Evolutionary conservation across 805 yeast species (phyloP).

Genomic region (Schizosaccharomyces lindneri): DNA sequence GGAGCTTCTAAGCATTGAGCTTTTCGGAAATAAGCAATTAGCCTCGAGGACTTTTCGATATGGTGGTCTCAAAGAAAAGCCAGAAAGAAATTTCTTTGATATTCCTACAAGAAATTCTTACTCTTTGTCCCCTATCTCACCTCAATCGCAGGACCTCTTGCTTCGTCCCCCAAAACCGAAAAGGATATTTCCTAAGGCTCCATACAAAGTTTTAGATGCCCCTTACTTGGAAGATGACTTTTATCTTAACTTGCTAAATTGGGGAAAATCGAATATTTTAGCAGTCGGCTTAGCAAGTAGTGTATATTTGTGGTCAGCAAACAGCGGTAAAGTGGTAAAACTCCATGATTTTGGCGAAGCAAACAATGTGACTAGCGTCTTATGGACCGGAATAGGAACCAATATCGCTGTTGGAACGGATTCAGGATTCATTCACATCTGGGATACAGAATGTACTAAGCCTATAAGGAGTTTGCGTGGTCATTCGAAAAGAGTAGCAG

Average conservation of each 20-base stretch:
- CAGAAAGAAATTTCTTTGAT: not conserved
- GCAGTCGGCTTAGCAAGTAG: slow-evolving; percentile 41
- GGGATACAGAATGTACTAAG: slow-evolving; percentile 68
- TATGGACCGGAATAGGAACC: slow-evolving; percentile 88
- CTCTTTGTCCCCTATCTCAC: slow-evolving; percentile 66
- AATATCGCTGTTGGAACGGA: slow-evolving; percentile 83
- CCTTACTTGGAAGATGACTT: slow-evolving; percentile 54
- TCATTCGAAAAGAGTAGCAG: slow-evolving; percentile 47
- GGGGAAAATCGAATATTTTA: slow-evolving; percentile 27
- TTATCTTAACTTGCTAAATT: slow-evolving; percentile 48
- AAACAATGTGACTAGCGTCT: slow-evolving; percentile 57
- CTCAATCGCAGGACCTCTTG: slow-evolving; percentile 57
- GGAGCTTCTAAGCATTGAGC: not conserved
- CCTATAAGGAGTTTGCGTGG: slow-evolving; percentile 84
- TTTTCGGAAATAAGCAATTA: not conserved
- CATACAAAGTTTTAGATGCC: slow-evolving; percentile 46
- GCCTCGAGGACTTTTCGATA: not conserved
- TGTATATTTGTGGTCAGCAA: slow-evolving; percentile 58
- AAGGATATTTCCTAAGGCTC: slow-evolving; percentile 59
- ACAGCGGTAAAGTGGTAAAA: slow-evolving; percentile 57
- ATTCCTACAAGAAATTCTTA: slow-evolving; percentile 26
- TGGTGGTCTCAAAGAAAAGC: not conserved
- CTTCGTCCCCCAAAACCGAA: slow-evolving; percentile 62
- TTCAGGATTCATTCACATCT: slow-evolving; percentile 70
- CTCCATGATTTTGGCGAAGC: slow-evolving; percentile 46